phyloP scores from a whole-genome alignment of 2,329 filamentous ascomycete genomes.

The Sporothrix dimorphospora region DNA sequence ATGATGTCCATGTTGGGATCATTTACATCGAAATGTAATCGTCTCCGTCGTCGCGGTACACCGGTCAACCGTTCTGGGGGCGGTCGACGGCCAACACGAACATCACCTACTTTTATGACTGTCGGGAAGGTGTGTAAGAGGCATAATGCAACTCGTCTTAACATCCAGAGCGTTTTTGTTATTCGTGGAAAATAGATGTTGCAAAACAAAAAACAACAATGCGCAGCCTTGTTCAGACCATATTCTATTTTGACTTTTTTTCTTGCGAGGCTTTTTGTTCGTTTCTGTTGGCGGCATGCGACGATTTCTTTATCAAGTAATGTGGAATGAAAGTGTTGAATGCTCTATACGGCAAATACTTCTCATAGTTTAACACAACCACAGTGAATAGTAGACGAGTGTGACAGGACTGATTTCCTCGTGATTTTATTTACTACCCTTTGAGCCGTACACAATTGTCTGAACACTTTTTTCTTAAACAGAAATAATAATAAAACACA shows the following conservation, averaged over 20 bases:
- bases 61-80: background rate
- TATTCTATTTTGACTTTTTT: background rate
- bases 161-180: background rate
- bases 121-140: background rate
- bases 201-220: background rate
- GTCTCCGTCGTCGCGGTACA: background rate
- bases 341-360: too few species aligned
- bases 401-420: too few species aligned
- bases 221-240: background rate
- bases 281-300: too few species aligned
- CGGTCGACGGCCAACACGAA: background rate
- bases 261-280: background rate
- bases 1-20: background rate
- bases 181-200: slow-evolving; percentile 5
- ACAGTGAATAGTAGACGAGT: too few species aligned
- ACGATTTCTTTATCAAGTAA: too few species aligned
- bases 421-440: too few species aligned
- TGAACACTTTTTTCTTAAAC: too few species aligned
- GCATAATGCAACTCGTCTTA: background rate
- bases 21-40: background rate
- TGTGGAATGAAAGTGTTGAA: too few species aligned
- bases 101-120: background rate
- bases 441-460: too few species aligned
- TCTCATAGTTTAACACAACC: too few species aligned
- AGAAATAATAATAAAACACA: too few species aligned